phyloP scores from a whole-genome alignment of 352 stramenopile genomes.

The Phytophthora chlamydospora region DNA sequence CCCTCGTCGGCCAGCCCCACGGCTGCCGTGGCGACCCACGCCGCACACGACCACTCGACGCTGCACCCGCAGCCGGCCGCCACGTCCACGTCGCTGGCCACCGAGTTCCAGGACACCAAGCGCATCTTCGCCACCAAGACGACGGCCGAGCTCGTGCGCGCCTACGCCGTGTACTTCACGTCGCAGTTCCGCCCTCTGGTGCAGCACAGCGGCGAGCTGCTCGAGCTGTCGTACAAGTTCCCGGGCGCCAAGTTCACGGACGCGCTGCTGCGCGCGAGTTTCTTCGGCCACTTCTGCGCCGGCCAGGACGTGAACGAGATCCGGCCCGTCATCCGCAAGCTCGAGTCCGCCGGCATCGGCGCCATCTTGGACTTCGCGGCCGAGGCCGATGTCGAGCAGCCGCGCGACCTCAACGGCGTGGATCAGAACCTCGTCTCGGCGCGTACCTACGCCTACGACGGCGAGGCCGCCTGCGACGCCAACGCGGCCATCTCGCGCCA shows the following conservation, averaged over 20 bases:
- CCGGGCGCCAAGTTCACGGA: slow-evolving; percentile 88
- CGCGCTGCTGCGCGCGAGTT: slow-evolving; percentile 90
- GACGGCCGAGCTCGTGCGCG: slow-evolving; percentile 86
- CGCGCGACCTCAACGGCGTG: slow-evolving; percentile 78
- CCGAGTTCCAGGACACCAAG: slow-evolving; percentile 82
- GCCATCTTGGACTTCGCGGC: slow-evolving; percentile 98
- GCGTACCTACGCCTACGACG: slow-evolving; percentile 96
- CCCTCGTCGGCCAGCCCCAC: slow-evolving; percentile 20
- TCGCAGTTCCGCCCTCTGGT: slow-evolving; percentile 91
- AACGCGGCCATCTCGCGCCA: slow-evolving; percentile 89
- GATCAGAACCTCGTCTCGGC: slow-evolving; percentile 86
- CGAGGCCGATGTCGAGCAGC: slow-evolving; percentile 90
- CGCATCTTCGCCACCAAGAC: slow-evolving; percentile 85
- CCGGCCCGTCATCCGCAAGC: slow-evolving; percentile 74
- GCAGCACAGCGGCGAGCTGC: slow-evolving; percentile 84
- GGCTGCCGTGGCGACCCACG: slow-evolving; percentile 13
- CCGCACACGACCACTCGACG: slow-evolving; percentile 13
- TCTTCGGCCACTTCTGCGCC: slow-evolving; percentile 98
- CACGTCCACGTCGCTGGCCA: slow-evolving; percentile 16
- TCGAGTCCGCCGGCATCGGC: slow-evolving; percentile 88
- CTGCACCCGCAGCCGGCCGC: slow-evolving; percentile 1
- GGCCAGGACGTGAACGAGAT: slow-evolving; percentile 91
- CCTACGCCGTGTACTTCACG: slow-evolving; percentile 87
- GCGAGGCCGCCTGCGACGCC: slow-evolving; percentile 92
- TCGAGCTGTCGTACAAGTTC: slow-evolving; percentile 86